These are phyloP conservation scores for Teratosphaeria nubilosa DNA, from an alignment of 2,329 filamentous ascomycete genomes.

Conservation along the genomic window DNA sequence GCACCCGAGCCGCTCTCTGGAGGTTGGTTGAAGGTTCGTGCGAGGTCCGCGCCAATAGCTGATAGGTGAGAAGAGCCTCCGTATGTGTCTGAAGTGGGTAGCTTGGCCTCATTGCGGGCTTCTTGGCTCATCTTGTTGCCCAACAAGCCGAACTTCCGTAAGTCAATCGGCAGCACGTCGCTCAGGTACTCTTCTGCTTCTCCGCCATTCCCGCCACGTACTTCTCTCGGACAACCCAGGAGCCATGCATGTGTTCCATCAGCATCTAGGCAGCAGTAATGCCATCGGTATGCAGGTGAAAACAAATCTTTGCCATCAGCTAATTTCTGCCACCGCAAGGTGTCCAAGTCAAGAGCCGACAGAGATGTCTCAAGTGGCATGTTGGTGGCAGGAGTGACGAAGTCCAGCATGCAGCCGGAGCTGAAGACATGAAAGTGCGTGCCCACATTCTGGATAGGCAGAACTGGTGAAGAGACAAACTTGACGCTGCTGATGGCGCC, in stretches of 20 bases:
- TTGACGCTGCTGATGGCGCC: conserved; percentile 83
- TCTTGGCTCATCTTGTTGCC: conserved; percentile 54
- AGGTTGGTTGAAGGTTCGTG: conserved; percentile 74
- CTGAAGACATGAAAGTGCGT: conserved; percentile 95
- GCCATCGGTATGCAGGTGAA: conserved; percentile 85
- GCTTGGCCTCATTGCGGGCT: conserved; percentile 28
- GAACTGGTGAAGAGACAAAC: conserved; percentile 76
- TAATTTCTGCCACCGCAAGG: conserved; percentile 85
- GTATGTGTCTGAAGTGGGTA: conserved; percentile 45
- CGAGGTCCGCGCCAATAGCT: conserved; percentile 74
- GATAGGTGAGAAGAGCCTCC: conserved; percentile 39
- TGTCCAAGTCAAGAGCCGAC: conserved; percentile 76
- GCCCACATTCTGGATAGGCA: conserved; percentile 80
- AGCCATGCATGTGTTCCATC: conserved; percentile 95
- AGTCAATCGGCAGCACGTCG: conserved; percentile 86
- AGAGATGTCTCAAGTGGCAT: conserved; percentile 83
- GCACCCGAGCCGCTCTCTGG: conserved; percentile 77
- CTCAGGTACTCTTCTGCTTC: conserved; percentile 85
- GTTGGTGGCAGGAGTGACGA: conserved; percentile 83
- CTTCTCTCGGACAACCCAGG: conserved; percentile 78
- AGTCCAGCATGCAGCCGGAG: conserved; percentile 83
- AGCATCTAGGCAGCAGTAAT: conserved; percentile 93
- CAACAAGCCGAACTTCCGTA: conserved; percentile 81
- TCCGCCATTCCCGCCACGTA: conserved; percentile 56
- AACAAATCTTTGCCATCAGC: conserved; percentile 93